Conservation (phyloP, 352 stramenopile species). For the Pythium oligandrum region DNA sequence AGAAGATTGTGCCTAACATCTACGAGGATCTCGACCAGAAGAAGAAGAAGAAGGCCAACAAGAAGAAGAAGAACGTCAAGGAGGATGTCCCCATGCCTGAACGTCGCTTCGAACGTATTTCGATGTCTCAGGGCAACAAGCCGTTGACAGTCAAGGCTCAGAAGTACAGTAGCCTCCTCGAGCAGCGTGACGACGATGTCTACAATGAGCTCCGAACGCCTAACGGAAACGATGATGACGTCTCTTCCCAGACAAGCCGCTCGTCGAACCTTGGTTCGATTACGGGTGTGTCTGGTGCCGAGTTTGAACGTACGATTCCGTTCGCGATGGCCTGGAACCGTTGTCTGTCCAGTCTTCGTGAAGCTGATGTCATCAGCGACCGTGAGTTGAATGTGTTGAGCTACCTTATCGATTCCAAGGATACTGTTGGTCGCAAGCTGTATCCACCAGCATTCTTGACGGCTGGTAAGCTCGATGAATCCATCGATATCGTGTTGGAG, state of each 20-base stretch:
- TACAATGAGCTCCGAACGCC: slow-evolving; percentile 66
- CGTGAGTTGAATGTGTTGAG: slow-evolving; percentile 83
- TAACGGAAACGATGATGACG: slow-evolving; percentile 57
- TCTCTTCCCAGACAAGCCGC: slow-evolving; percentile 18
- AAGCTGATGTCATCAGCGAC: slow-evolving; percentile 81
- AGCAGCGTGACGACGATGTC: slow-evolving; percentile 28
- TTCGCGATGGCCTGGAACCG: slow-evolving; percentile 88
- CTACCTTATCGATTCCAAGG: slow-evolving; percentile 83
- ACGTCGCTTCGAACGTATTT: slow-evolving; percentile 76
- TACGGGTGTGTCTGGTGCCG: slow-evolving; percentile 67
- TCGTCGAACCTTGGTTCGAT: slow-evolving; percentile 65
- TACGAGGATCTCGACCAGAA: slow-evolving; percentile 60
- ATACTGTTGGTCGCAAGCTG: slow-evolving; percentile 65
- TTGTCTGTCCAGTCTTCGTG: slow-evolving; percentile 65
- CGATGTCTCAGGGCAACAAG: slow-evolving; percentile 77
- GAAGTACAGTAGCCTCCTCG: slow-evolving; percentile 74
- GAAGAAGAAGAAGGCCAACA: slow-evolving; percentile 72
- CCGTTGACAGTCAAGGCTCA: slow-evolving; percentile 77
- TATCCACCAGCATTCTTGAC: slow-evolving; percentile 85
- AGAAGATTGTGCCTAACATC: slow-evolving; percentile 86
- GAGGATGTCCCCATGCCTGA: slow-evolving; percentile 68
- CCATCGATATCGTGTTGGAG: slow-evolving; percentile 80
- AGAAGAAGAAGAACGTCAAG: slow-evolving; percentile 38
- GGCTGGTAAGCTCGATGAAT: slow-evolving; percentile 81
- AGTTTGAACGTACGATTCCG: slow-evolving; percentile 82